A percentile compares a stretch with the other conserved stretches of the same genome.
phyloP scores from a whole-genome alignment of 208 protist species.

The Trypanosomatidae sp. region DNA sequence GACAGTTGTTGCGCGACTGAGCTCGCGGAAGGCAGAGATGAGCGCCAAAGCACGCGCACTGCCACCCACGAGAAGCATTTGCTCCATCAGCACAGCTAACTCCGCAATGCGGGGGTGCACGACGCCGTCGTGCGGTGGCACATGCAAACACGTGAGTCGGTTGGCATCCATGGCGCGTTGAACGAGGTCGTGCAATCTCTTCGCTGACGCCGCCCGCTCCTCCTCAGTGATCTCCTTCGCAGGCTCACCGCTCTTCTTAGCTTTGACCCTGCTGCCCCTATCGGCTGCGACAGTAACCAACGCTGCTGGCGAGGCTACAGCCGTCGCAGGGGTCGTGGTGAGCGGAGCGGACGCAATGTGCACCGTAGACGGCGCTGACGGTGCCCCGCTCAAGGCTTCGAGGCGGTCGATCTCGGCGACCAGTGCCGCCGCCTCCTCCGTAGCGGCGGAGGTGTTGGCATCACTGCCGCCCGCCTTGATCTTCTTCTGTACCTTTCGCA shows the following conservation, averaged over 20 bases:
- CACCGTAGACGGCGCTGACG: slow-evolving; percentile 1
- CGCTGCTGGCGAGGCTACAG: slow-evolving; percentile 4
- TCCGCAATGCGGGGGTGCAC: slow-evolving; percentile 79
- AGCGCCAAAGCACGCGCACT: slow-evolving; percentile 74
- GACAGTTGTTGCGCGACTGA: slow-evolving; percentile 51
- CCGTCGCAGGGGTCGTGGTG: slow-evolving; percentile 8
- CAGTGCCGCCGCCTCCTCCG: slow-evolving; percentile 31
- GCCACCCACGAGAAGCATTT: slow-evolving; percentile 73
- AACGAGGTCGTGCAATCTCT: slow-evolving; percentile 25
- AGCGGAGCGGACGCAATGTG: background rate
- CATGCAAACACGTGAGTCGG: slow-evolving; percentile 16
- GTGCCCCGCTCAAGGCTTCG: slow-evolving; percentile 6
- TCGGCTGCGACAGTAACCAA: background rate
- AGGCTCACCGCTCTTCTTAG: background rate
- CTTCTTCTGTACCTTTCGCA: slow-evolving; percentile 53
- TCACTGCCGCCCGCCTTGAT: slow-evolving; percentile 35
- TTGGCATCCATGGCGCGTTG: slow-evolving; percentile 28
- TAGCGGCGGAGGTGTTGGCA: slow-evolving; percentile 22
- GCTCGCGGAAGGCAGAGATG: slow-evolving; percentile 60
- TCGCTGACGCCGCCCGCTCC: slow-evolving; percentile 25
- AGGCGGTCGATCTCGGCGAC: slow-evolving; percentile 21
- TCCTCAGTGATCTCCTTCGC: slow-evolving; percentile 25
- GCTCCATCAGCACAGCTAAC: slow-evolving; percentile 67
- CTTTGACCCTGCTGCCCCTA: background rate
- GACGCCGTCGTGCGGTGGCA: slow-evolving; percentile 22